Evolutionary conservation across 805 yeast genomes (phyloP), one percentile per base, ranked within the genome.

Genomic region (Yarrowia sp.): DNA sequence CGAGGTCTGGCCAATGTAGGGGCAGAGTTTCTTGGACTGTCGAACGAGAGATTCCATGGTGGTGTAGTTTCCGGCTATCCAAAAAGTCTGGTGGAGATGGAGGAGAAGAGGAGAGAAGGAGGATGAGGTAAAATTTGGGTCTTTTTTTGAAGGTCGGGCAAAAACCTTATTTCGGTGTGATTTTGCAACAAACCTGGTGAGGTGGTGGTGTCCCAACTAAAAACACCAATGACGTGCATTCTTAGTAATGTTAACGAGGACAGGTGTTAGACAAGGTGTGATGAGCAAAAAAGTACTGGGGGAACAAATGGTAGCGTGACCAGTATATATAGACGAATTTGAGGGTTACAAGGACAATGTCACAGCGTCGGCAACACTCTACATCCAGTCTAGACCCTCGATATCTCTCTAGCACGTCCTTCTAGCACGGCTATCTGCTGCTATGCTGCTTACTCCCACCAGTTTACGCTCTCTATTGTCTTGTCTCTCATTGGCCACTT

Each of bases 21-120:
- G 98, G 77, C 98, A 93, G 64, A 90, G 85, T 71, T 82, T 84
- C 80, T 88, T 83, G 24, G 97, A 90, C 70, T 88, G 88, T 74
- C 88, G 87, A 49, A 93, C 86, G 65, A 91, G 77, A 33, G 91
- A 78, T 76, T 92, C 98, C 98, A 92, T 92, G 20, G 43, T 60
- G 24, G n/a, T 34, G 36, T 24, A 5, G 30, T 24, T 24, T 24
- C 30, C 30, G 14, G 64, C 38, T 36, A 12, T 36, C 38, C 13
- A 36, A 24, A 24, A 24, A 7, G 30, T 1, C 30, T 24, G 7
- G 30, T 36, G 38, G 38, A 36, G 38, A 36, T 12, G 38, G 30
- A 24, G 30, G 30, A 7, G 30, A 13, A 15, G 44, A 34, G 38
- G 34, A 3, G 42, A 33, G 40, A 43, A 20, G 61, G 10, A 52